phyloP scores from a whole-genome alignment of 306 rosid species.

The Gastrolobium villosum region DNA sequence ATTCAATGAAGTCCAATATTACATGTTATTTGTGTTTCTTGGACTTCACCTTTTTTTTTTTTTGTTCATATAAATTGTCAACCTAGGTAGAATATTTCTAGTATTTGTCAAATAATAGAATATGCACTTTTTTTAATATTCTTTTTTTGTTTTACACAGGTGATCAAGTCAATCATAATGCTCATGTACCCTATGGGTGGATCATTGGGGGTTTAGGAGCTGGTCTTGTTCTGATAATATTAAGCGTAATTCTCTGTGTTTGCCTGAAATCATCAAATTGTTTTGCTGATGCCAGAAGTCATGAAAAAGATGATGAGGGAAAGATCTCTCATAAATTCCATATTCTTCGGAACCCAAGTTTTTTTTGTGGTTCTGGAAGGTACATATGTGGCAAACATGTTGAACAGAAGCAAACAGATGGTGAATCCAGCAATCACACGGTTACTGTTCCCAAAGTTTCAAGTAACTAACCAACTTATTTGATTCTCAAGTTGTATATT shows the following conservation, averaged over 20 bases:
- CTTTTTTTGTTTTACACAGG: conserved; percentile 51
- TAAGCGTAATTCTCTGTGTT: conserved; percentile 63
- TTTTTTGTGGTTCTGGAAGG: conserved; percentile 93
- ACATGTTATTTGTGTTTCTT: conserved; percentile 9
- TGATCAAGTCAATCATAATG: conserved; percentile 63
- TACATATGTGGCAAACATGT: conserved; percentile 72
- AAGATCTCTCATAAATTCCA: conserved; percentile 79
- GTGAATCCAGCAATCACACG: conserved; percentile 69
- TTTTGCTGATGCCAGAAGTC: conserved; percentile 58
- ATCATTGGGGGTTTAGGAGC: conserved; percentile 85
- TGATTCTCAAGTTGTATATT: conserved; percentile 14
- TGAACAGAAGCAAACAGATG: conserved; percentile 73
- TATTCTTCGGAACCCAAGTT: conserved; percentile 88
- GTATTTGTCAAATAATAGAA: conserved; percentile 26
- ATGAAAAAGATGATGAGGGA: conserved; percentile 68
- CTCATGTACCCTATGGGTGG: conserved; percentile 84
- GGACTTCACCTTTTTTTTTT: background rate
- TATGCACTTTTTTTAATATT: conserved; percentile 12
- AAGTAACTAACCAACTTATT: conserved; percentile 46
- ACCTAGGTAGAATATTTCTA: background rate
- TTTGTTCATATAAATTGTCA: conserved; percentile 4
- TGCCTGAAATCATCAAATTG: conserved; percentile 72
- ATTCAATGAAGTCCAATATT: conserved; percentile 8
- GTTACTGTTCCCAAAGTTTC: conserved; percentile 77
- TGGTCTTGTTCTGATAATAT: conserved; percentile 67